These are phyloP conservation scores for Candida nanaspora DNA, from an alignment of 805 yeast species.

Conservation along the genomic window DNA sequence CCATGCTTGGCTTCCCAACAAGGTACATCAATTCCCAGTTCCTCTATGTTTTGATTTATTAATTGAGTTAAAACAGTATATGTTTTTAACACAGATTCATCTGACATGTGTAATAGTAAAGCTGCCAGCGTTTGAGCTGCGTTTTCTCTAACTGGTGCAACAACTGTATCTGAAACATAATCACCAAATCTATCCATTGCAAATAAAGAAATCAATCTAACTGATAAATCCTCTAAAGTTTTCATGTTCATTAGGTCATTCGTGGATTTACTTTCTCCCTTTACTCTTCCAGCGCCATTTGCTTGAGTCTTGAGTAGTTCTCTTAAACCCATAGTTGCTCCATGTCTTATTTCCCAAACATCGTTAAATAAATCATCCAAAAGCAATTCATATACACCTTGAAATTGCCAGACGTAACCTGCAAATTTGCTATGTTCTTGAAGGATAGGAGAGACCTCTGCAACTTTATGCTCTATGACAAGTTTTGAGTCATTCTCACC, in stretches of 20 bases:
- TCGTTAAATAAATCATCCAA: conserved; percentile 76
- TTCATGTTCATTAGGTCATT: conserved; percentile 59
- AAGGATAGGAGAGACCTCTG: conserved; percentile 58
- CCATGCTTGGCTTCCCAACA: conserved; percentile 99
- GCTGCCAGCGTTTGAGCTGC: conserved; percentile 95
- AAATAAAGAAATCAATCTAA: conserved; percentile 76
- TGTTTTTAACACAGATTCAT: conserved; percentile 48
- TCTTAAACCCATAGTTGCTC: conserved; percentile 86
- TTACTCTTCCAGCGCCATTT: conserved; percentile 73
- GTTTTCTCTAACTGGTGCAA: conserved; percentile 96
- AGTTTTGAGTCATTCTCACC: conserved; percentile 77
- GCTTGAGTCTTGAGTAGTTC: conserved; percentile 84
- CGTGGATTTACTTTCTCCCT: conserved; percentile 51
- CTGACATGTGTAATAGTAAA: conserved; percentile 64
- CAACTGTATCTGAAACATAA: conserved; percentile 94
- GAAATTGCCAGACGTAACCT: conserved; percentile 87
- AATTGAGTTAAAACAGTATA: conserved; percentile 61
- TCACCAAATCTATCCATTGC: conserved; percentile 96
- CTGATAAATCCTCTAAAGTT: conserved; percentile 82
- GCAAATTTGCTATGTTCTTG: conserved; percentile 66
- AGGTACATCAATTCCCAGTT: conserved; percentile 38
- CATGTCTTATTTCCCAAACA: conserved; percentile 93
- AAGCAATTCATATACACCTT: conserved; percentile 81
- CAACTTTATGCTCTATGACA: conserved; percentile 71
- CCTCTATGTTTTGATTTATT: conserved; percentile 53